Percentiles rank a stretch among this genome's conserved stretches.
These are phyloP conservation scores for Pseudevernia furfuracea DNA, from an alignment of 495 filamentous ascomycete genomes.

Conservation along the genomic window DNA sequence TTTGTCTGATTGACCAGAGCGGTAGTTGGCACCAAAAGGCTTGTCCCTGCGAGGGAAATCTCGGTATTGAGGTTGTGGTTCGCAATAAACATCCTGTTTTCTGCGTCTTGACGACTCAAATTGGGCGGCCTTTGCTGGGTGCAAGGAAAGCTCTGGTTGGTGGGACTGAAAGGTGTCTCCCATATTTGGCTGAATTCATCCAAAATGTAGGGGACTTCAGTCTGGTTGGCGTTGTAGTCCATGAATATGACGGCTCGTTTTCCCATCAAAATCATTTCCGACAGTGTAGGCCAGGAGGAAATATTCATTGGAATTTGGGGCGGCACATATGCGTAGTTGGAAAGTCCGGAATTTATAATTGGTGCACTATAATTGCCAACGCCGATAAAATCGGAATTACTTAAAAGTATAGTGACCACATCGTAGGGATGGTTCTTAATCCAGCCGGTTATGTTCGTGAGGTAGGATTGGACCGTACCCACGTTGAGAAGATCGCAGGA, in stretches of 20 bases:
- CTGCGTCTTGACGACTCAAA: slow-evolving; percentile 44
- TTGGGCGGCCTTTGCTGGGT: slow-evolving; percentile 53
- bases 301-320: slow-evolving; percentile 58
- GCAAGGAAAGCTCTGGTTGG: slow-evolving; percentile 51
- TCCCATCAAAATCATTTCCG: slow-evolving; percentile 61
- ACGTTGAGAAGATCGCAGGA: slow-evolving; percentile 71
- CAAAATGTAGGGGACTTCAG: slow-evolving; percentile 57
- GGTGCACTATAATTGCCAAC: slow-evolving; percentile 52
- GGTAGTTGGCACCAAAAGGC: slow-evolving; percentile 69
- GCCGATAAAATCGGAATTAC: slow-evolving; percentile 64
- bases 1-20: slow-evolving; percentile 63
- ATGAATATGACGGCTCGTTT: slow-evolving; percentile 60
- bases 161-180: slow-evolving; percentile 61
- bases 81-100: slow-evolving; percentile 69
- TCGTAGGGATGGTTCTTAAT: slow-evolving; percentile 73
- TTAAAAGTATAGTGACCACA: slow-evolving; percentile 82
- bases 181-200: slow-evolving; percentile 61
- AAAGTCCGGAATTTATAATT: slow-evolving; percentile 61
- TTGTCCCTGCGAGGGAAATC: slow-evolving; percentile 50
- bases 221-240: slow-evolving; percentile 82
- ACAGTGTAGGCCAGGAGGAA: slow-evolving; percentile 78
- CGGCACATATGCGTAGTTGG: slow-evolving; percentile 63
- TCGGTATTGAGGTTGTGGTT: slow-evolving; percentile 88
- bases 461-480: slow-evolving; percentile 68
- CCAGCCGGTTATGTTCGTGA: slow-evolving; percentile 63